Evolutionary conservation across 768 basidiomycete species (phyloP).

Genomic region (Trametes cinnabarina): DNA sequence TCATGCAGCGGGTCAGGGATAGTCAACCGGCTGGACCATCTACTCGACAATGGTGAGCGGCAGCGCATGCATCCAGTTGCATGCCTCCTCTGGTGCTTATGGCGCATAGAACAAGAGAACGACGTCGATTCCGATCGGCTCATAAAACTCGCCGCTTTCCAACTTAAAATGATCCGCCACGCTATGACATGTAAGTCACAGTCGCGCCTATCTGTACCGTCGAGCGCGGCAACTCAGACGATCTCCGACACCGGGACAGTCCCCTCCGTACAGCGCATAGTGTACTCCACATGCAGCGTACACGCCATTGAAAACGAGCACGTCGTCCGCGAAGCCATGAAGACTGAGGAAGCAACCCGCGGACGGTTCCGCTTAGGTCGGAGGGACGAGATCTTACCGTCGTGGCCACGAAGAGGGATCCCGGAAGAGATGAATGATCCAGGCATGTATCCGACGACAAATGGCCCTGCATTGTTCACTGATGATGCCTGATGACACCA

Average conservation of each 20-base stretch:
- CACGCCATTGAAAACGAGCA: slow-evolving; percentile 91
- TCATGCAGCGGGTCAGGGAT: slow-evolving; percentile 97
- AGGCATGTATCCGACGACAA: slow-evolving; percentile 36
- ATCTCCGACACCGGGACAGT: slow-evolving; percentile 52
- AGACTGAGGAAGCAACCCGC: slow-evolving; percentile 61
- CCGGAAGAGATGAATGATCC: slow-evolving; percentile 57
- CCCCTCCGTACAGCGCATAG: slow-evolving; percentile 73
- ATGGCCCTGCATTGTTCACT: neutral
- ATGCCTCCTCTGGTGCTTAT: neutral
- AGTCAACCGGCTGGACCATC: slow-evolving; percentile 83
- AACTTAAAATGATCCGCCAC: slow-evolving; percentile 87
- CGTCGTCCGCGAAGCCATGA: slow-evolving; percentile 75
- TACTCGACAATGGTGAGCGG: slow-evolving; percentile 70
- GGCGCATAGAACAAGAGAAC: slow-evolving; percentile 50
- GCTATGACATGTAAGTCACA: slow-evolving; percentile 83
- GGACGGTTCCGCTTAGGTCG: slow-evolving; percentile 70
- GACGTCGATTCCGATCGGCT: slow-evolving; percentile 67
- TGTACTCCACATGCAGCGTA: slow-evolving; percentile 97
- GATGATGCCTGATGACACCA: slow-evolving; percentile 28
- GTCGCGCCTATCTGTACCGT: no score
- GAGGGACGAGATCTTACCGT: slow-evolving; percentile 64
- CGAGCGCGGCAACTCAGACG: no score
- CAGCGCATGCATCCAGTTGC: no score
- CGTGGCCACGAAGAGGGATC: slow-evolving; percentile 81
- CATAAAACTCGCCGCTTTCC: slow-evolving; percentile 82